Evolutionary conservation across 495 filamentous ascomycete genomes (phyloP).

Genomic region (Aspergillus nidulans): DNA sequence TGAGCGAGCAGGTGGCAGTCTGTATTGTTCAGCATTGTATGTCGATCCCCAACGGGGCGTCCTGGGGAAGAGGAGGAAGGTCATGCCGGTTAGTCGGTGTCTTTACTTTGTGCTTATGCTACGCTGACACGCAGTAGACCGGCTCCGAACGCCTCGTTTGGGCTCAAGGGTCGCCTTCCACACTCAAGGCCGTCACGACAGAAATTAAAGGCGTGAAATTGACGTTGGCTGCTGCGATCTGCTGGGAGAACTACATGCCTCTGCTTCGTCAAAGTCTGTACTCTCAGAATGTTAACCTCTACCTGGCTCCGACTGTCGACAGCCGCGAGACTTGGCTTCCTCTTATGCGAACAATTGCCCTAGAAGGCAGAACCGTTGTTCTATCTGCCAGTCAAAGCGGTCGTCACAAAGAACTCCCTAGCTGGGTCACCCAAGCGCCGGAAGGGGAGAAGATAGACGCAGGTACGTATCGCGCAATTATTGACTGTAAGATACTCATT

Average conservation of each 20-base stretch:
- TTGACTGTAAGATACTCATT: neutral
- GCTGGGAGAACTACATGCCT: conserved; percentile 98
- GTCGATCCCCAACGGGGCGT: conserved; percentile 69
- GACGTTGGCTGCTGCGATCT: conserved; percentile 81
- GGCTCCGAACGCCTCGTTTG: conserved; percentile 79
- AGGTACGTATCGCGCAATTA: neutral
- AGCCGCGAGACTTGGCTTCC: conserved; percentile 77
- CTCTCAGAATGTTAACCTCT: conserved; percentile 86
- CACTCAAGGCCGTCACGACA: conserved; percentile 76
- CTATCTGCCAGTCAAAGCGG: conserved; percentile 83
- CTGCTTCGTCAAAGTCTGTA: conserved; percentile 77
- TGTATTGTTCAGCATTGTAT: conserved; percentile 83
- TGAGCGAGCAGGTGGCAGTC: conserved; percentile 71
- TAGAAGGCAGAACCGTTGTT: conserved; percentile 83
- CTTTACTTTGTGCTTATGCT: neutral
- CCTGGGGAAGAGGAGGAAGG: conserved; percentile 86
- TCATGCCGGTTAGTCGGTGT: conserved; percentile 68
- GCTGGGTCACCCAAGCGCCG: conserved; percentile 44
- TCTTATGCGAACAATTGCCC: conserved; percentile 74
- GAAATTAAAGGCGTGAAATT: conserved; percentile 72
- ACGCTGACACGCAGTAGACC: conserved; percentile 46
- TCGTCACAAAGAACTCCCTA: conserved; percentile 50
- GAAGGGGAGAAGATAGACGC: conserved; percentile 6
- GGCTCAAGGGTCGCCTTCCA: conserved; percentile 80
- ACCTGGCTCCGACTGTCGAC: conserved; percentile 90